Evolutionary conservation across 352 stramenopile genomes (phyloP).

Genomic region (Phytophthora tubulina): DNA sequence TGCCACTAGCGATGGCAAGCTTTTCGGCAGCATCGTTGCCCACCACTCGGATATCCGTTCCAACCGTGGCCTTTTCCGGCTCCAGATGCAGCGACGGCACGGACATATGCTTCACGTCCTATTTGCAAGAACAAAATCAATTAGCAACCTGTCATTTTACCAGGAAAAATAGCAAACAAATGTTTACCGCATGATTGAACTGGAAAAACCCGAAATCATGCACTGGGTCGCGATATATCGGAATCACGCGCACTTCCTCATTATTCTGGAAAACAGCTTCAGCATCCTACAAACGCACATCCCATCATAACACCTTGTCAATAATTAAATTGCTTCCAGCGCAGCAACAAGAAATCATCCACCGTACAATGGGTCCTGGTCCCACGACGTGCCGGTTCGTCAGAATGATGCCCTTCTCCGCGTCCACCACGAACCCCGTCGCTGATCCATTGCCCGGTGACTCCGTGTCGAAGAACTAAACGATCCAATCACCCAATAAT

Average conservation of each 20-base stretch:
- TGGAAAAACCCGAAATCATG: slow-evolving; percentile 95
- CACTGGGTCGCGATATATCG: slow-evolving; percentile 93
- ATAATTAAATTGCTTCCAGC: background rate
- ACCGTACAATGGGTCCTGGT: slow-evolving; percentile 81
- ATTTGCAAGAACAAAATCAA: background rate
- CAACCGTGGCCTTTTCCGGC: slow-evolving; percentile 89
- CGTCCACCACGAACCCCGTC: slow-evolving; percentile 94
- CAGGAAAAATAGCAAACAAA: background rate
- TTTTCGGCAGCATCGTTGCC: slow-evolving; percentile 95
- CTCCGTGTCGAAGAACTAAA: slow-evolving; percentile 92
- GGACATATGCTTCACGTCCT: slow-evolving; percentile 89
- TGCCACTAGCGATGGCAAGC: slow-evolving; percentile 91
- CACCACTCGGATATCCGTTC: slow-evolving; percentile 93
- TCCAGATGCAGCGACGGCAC: slow-evolving; percentile 82
- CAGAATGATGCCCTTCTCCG: slow-evolving; percentile 92
- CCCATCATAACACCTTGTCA: background rate
- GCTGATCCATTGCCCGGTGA: slow-evolving; percentile 88
- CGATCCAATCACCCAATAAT: slow-evolving; percentile 28
- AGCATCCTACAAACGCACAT: slow-evolving; percentile 60
- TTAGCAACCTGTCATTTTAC: background rate
- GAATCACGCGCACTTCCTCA: slow-evolving; percentile 92
- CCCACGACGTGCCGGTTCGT: slow-evolving; percentile 95
- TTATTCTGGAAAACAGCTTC: slow-evolving; percentile 95
- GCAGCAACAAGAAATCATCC: background rate
- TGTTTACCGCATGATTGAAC: slow-evolving; percentile 82